Base-by-base conservation (phyloP, 208 protist genomes). In the Tritrichomonas foetus region DNA sequence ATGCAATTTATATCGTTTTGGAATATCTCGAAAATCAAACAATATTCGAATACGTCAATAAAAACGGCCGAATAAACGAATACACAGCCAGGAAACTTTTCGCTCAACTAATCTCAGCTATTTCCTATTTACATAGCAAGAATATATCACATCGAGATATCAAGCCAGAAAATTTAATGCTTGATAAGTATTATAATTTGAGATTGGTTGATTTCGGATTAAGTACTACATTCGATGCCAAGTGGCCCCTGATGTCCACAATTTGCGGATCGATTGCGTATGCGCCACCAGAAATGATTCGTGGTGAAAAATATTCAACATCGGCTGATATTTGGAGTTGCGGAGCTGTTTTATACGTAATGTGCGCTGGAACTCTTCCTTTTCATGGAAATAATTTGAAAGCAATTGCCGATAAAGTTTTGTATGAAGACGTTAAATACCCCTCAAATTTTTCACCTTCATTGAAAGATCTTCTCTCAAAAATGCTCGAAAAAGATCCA, bases 131-230 rank as follows among this genome's bases (percentile, higher is more conserved):
- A 11, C 74, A 82, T 53, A 30, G 16, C 11, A 25, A 50, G 33
- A 33, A 50, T 44, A 50, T 82, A 22, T 33, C 41, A 47, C 74
- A 82, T 36, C 1, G 74, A 49, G 74, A 82, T 82, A 50, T 82
- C 13, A 82, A 82, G 30, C n/a, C 74, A 50, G 74, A 82, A 82
- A 82, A 82, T 25, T 50, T 82, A 33, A 82, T 82, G 74, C 11
- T 82, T 33, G 74, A 82, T 50, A 3, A 82, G 3, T 47, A 36
- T 44, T 33, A 41, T 3, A 82, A 82, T 82, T 50, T 82, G 8
- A 82, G 41, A 30, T 44, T 82, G 3, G 50, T 82, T 20, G 74
- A 82, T 30, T 82, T 82, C 50, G 74, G 74, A 50, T 30, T 82
- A 33, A 50, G 74, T 82, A 82, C 47, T 36, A 50, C 50, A 33